Base-by-base conservation (phyloP, 1,139 yeast genomes). In the Sugiyamaella paludigena region DNA sequence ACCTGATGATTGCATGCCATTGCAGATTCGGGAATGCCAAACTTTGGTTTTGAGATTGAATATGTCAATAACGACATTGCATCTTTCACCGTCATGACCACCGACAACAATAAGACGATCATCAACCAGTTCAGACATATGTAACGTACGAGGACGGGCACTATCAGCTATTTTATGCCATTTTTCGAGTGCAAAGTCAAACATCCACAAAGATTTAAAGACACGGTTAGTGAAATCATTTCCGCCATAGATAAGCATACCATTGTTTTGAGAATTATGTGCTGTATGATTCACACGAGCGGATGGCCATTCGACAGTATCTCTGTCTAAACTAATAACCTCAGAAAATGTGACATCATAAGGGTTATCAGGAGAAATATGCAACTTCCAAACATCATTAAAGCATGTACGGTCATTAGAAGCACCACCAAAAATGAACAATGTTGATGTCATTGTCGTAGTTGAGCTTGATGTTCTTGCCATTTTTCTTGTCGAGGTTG, bases 281-380 rank as follows among this genome's bases (percentile, higher is more conserved):
- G 61, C 61, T 11, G 59, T 48, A 40, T 59, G 63, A 47, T 56
- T 50, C 2, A 54, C 55, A 12, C 62, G 44, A 9, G 55, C 44
- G 1, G 52, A 31, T 10, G 63, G 63, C 63, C 63, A 59, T 41
- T 58, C 56, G n/a, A n/a, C n/a, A n/a, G n/a, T n/a, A n/a, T n/a
- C n/a, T n/a, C n/a, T n/a, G 2, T 59, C 62, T 30, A 54, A 45
- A 7, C 51, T 38, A 9, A 51, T 44, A 2, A 59, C 53, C 40
- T 59, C 62, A 10, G 46, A 33, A 45, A 55, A 56, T 5, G 29
- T 15, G 29, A 36, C 37, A 8, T 49, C 47, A 29, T 31, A 30
- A 1, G 52, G 52, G 9, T 47, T 50, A 5, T 33, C 38, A 6
- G 47, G 38, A 8, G 44, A 30, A 11, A 59, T 33, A 27, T 54